Percentiles rank a stretch among this genome's conserved stretches.
phyloP scores from a whole-genome alignment of 306 rosid species.

The Glycyrrhiza uralensis region DNA sequence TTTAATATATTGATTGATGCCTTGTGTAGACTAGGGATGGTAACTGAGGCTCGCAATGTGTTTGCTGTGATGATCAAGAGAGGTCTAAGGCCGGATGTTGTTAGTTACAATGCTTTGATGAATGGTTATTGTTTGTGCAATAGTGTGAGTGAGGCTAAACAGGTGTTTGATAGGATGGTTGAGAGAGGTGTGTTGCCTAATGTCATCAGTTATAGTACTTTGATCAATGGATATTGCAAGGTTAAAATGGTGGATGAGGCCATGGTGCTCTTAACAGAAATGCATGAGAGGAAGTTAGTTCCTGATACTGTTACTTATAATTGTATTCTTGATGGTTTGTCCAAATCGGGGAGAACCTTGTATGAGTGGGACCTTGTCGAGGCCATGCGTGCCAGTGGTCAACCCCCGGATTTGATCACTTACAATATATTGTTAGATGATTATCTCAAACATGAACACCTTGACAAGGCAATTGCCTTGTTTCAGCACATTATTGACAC shows the following conservation, averaged over 20 bases:
- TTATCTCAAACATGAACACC: conserved; percentile 15
- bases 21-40: conserved; percentile 29
- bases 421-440: conserved; percentile 25
- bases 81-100: conserved; percentile 23
- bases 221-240: conserved; percentile 37
- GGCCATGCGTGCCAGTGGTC: conserved; percentile 29
- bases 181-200: not conserved
- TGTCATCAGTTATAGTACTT: conserved; percentile 32
- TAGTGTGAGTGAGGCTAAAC: not conserved
- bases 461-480: conserved; percentile 29
- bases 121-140: conserved; percentile 30
- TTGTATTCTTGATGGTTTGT: conserved; percentile 35
- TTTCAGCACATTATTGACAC: conserved; percentile 22
- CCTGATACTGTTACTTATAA: conserved; percentile 34
- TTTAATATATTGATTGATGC: conserved; percentile 36
- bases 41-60: conserved; percentile 13
- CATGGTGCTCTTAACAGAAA: conserved; percentile 16
- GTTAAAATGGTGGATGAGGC: conserved; percentile 34
- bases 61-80: conserved; percentile 33
- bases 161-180: conserved; percentile 25
- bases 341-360: conserved; percentile 20
- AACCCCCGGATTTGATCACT: conserved; percentile 33
- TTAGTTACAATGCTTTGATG: conserved; percentile 36
- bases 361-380: conserved; percentile 26
- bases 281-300: conserved; percentile 29